phyloP scores from a whole-genome alignment of 495 filamentous ascomycete species.

The Aeminium ludgeri region DNA sequence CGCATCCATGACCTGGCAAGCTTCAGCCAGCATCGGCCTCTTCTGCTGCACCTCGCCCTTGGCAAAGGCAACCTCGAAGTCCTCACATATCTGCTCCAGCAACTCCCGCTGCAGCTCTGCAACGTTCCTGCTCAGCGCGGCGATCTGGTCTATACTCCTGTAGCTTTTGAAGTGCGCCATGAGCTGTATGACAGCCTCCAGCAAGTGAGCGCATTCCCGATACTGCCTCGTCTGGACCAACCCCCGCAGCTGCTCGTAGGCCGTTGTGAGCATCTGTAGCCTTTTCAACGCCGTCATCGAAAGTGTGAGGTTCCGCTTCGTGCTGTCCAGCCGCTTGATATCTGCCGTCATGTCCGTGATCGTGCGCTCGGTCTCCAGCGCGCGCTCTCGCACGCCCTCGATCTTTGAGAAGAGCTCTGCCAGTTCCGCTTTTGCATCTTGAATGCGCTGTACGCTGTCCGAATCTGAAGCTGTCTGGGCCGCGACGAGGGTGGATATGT shows the following conservation, averaged over 20 bases:
- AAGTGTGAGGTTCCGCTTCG: constrained; percentile 87
- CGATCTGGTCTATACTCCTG: constrained; percentile 93
- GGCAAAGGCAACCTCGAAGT: constrained; percentile 90
- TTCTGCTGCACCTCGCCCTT: constrained; percentile 64
- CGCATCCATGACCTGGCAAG: constrained; percentile 87
- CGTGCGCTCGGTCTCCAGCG: constrained; percentile 78
- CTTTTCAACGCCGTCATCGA: constrained; percentile 97
- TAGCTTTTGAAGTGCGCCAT: constrained; percentile 99
- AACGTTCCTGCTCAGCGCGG: constrained; percentile 79
- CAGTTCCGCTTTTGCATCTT: constrained; percentile 76
- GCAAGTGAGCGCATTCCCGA: constrained; percentile 82
- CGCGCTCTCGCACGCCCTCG: constrained; percentile 78
- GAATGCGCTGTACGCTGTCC: constrained; percentile 76
- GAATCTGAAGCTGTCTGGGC: constrained; percentile 73
- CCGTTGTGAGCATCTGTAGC: constrained; percentile 95
- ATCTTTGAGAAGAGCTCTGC: constrained; percentile 86
- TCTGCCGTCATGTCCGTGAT: constrained; percentile 99
- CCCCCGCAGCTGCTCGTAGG: constrained; percentile 84
- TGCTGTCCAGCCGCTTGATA: constrained; percentile 92
- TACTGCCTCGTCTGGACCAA: constrained; percentile 80
- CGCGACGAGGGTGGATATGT: constrained; percentile 61
- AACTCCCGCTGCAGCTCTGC: constrained; percentile 87
- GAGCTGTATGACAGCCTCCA: constrained; percentile 92
- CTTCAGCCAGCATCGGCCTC: constrained; percentile 60
- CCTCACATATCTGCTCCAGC: constrained; percentile 91